A percentile compares a stretch with the other conserved stretches of the same genome.
These are phyloP conservation scores for Paraphoma sp. DNA, from an alignment of 2,329 filamentous ascomycete genomes.

Conservation along the genomic window DNA sequence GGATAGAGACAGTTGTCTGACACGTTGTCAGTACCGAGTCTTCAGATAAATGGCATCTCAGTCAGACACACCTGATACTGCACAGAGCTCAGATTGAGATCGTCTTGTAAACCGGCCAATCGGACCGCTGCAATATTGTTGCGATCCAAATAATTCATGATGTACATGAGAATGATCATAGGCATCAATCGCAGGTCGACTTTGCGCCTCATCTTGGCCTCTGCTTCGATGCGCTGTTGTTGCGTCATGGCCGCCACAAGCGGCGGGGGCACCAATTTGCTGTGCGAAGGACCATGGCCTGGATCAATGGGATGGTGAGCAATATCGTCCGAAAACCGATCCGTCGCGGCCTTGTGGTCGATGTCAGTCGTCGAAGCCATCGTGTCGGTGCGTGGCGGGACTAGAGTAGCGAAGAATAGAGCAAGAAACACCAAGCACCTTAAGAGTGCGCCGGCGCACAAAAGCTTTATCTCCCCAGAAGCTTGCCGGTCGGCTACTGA, in stretches of 20 bases:
- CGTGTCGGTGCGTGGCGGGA: conserved; percentile 8
- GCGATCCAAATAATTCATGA: conserved; percentile 70
- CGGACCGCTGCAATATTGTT: conserved; percentile 73
- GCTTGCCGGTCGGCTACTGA: conserved; percentile 11
- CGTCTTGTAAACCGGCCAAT: conserved; percentile 66
- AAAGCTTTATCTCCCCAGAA: conserved; percentile 25
- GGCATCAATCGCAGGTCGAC: conserved; percentile 73
- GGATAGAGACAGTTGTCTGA: not conserved
- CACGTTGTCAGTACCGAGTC: not conserved
- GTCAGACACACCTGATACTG: conserved; percentile 59
- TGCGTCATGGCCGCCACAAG: conserved; percentile 54
- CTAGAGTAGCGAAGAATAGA: not conserved
- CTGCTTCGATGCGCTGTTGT: conserved; percentile 60
- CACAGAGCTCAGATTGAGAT: conserved; percentile 62
- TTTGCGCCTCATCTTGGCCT: conserved; percentile 70
- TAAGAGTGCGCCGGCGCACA: conserved; percentile 3
- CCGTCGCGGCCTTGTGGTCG: conserved; percentile 27
- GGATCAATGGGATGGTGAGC: conserved; percentile 11
- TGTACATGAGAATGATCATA: conserved; percentile 76
- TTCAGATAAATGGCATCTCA: not conserved
- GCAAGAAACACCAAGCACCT: conserved; percentile 6
- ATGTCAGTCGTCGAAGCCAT: conserved; percentile 26
- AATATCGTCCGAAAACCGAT: conserved; percentile 35
- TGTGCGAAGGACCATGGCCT: conserved; percentile 18
- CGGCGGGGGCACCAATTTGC: conserved; percentile 39